Evolutionary conservation across 768 basidiomycete genomes (phyloP).

Genomic region (Peribolospora baueri): DNA sequence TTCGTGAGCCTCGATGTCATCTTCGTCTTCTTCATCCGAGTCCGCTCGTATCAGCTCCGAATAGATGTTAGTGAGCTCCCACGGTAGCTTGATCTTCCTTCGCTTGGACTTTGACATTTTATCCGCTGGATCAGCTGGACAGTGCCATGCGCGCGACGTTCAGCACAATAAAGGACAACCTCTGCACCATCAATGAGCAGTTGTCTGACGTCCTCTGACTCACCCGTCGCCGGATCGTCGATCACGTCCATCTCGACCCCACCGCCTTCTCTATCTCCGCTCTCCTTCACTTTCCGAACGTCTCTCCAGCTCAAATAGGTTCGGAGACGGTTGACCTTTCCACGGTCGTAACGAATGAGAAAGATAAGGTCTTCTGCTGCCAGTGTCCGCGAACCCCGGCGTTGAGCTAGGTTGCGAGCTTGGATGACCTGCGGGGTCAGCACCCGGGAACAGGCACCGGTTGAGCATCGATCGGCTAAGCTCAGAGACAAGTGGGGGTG

Average conservation of each 20-base stretch:
- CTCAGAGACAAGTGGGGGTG: background rate
- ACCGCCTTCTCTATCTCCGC: slow-evolving; percentile 51
- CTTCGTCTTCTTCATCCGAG: slow-evolving; percentile 85
- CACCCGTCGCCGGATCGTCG: slow-evolving; percentile 36
- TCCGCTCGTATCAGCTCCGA: slow-evolving; percentile 56
- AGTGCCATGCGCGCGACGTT: slow-evolving; percentile 8
- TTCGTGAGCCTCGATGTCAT: slow-evolving; percentile 87
- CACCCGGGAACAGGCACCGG: background rate
- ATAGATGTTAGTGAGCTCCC: slow-evolving; percentile 82
- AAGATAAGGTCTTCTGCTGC: slow-evolving; percentile 90
- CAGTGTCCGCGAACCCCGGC: slow-evolving; percentile 61
- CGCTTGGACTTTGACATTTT: slow-evolving; percentile 52
- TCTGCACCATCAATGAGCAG: background rate
- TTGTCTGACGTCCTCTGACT: background rate
- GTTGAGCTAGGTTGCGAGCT: slow-evolving; percentile 56
- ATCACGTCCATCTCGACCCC: slow-evolving; percentile 51
- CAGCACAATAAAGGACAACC: background rate
- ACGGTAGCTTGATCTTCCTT: slow-evolving; percentile 81
- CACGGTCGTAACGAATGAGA: slow-evolving; percentile 76
- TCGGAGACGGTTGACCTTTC: slow-evolving; percentile 72
- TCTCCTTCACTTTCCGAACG: slow-evolving; percentile 79
- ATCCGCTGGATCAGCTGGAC: slow-evolving; percentile 12
- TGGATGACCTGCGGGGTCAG: slow-evolving; percentile 39
- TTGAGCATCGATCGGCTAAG: background rate
- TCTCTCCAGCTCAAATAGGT: slow-evolving; percentile 96